Base-by-base conservation (phyloP, 768 basidiomycete genomes). In the Termitomyces sp. region DNA sequence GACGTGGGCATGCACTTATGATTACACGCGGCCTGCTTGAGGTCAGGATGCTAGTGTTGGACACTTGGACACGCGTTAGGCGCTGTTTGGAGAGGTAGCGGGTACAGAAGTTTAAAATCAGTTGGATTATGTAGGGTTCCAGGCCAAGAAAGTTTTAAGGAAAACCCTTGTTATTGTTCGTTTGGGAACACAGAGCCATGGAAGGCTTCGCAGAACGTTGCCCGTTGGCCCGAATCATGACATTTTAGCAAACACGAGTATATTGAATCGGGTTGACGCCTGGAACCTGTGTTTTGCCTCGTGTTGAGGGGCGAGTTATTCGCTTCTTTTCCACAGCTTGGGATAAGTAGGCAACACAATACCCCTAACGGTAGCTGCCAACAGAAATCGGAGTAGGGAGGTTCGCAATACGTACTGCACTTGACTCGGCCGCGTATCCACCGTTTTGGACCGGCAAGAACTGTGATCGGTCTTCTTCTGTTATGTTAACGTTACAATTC, bases 1-100 rank as follows among this genome's bases (percentile, higher is more conserved):
- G 58, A 59, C 45, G 58, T 75, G 74, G 69, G 75, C 80, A 80
- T 81, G 80, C 76, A 79, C 62, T 61, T 54, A 61, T 62, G 62
- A 63, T 63, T 64, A 58, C 66, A 82, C 81, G 82, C 76, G 82
- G 82, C 73, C 68, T 69, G 68, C 74, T 72, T 71, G 72, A 71
- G 75, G 73, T 70, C 55, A 65, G 74, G 74, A 68, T 63, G 61
- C 51, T 58, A 60, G 52, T 34, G 62, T 58, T 55, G 54, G 64
- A n/a, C 33, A 51, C 52, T 54, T 42, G 39, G 41, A 59, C 61
- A 70, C 68, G 75, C 70, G 73, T 75, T 71, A 72, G 63, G 63
- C 64, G 58, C 53, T 34, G 54, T 45, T 54, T 37, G 52, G 22
- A 22, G 62, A 64, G 63, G 53, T 59, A 59, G 52, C 60, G 59